These are phyloP conservation scores for Jaenimonas drosophilae DNA, from an alignment of 208 protist genomes.

Conservation along the genomic window DNA sequence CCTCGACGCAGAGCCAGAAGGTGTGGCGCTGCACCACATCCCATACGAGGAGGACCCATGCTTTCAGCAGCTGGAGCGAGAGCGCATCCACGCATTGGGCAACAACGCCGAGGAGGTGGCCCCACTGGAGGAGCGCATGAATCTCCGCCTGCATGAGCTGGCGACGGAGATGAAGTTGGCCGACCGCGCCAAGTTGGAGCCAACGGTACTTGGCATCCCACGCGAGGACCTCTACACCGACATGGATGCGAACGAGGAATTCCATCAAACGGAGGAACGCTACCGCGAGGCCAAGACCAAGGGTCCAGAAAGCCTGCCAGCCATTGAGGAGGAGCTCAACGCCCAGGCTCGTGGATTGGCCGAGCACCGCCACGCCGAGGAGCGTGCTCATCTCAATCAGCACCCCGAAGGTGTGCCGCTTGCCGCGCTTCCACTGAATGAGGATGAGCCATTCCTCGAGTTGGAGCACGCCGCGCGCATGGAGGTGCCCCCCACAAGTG, in stretches of 20 bases:
- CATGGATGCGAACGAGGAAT: slow-evolving; percentile 7
- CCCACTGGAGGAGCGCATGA: slow-evolving; percentile 57
- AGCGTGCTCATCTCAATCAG: slow-evolving; percentile 11
- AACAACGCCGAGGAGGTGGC: slow-evolving; percentile 53
- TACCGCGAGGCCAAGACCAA: slow-evolving; percentile 8
- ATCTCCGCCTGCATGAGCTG: slow-evolving; percentile 43
- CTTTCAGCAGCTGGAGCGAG: slow-evolving; percentile 52
- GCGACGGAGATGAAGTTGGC: slow-evolving; percentile 32
- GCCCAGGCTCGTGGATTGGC: slow-evolving; percentile 11
- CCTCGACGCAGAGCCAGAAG: slow-evolving; percentile 49
- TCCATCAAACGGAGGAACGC: slow-evolving; percentile 12
- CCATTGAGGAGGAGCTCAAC: slow-evolving; percentile 11
- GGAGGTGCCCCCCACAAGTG: background rate
- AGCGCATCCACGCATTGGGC: too few species aligned
- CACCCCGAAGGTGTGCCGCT: slow-evolving; percentile 59
- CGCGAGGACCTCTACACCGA: slow-evolving; percentile 9
- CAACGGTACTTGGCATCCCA: slow-evolving; percentile 3
- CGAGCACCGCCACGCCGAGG: slow-evolving; percentile 8
- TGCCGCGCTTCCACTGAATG: slow-evolving; percentile 42
- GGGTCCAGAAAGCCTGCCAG: background rate
- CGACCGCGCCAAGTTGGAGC: slow-evolving; percentile 56
- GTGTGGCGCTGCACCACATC: slow-evolving; percentile 33
- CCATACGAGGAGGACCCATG: slow-evolving; percentile 35
- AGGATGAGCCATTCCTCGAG: slow-evolving; percentile 44
- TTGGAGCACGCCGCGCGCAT: slow-evolving; percentile 16